These are phyloP conservation scores for Coemansia sp. DNA, from an alignment of 371 early-diverging fungal genomes.

Conservation along the genomic window DNA sequence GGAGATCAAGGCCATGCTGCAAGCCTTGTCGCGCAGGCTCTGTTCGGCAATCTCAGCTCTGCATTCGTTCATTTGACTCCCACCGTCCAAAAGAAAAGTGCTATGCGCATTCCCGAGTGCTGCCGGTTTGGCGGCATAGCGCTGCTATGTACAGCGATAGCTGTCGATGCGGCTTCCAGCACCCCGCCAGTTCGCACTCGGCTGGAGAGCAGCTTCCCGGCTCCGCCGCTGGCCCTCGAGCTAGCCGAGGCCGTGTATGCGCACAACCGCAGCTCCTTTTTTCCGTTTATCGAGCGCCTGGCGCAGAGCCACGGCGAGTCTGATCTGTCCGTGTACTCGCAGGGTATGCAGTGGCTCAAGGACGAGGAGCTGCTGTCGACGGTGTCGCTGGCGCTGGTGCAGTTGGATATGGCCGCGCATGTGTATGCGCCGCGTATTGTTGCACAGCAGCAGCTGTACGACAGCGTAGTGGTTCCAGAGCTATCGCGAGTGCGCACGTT, in stretches of 20 bases:
- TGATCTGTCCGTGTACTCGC: slow-evolving; percentile 54
- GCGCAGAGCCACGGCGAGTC: slow-evolving; percentile 31
- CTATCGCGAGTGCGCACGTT: slow-evolving; percentile 43
- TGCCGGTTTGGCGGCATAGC: not conserved
- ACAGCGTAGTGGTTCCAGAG: slow-evolving; percentile 53
- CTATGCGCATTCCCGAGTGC: not conserved
- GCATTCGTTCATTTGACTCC: not conserved
- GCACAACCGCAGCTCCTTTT: slow-evolving; percentile 64
- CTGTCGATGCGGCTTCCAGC: not conserved
- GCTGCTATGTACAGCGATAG: not conserved
- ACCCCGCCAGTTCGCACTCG: slow-evolving; percentile 33
- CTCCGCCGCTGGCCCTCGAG: slow-evolving; percentile 40
- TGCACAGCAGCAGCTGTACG: slow-evolving; percentile 78
- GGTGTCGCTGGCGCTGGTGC: slow-evolving; percentile 36
- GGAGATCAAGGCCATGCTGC: too few relatives aligned
- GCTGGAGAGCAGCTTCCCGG: slow-evolving; percentile 25
- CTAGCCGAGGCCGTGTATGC: slow-evolving; percentile 63
- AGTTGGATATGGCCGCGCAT: slow-evolving; percentile 67
- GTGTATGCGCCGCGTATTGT: slow-evolving; percentile 75
- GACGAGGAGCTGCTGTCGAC: slow-evolving; percentile 41
- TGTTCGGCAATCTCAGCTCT: not conserved
- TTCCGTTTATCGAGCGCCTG: slow-evolving; percentile 59
- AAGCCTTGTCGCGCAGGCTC: too few relatives aligned
- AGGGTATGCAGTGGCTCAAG: slow-evolving; percentile 50
- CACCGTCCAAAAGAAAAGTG: too few relatives aligned